phyloP scores from a whole-genome alignment of 371 early-diverging fungal species.

The Smittium mucronatum region DNA sequence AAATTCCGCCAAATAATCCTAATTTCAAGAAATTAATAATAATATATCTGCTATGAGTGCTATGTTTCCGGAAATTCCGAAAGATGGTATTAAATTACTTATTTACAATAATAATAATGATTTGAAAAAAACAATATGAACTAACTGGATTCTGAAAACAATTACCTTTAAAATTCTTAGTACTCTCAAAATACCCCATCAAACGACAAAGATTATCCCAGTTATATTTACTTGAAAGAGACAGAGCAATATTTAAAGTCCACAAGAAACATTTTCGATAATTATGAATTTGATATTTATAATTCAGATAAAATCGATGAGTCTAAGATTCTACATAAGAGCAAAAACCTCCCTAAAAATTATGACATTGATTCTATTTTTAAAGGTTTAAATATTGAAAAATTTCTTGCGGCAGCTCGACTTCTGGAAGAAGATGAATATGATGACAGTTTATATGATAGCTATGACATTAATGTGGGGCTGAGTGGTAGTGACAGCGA shows the following conservation, averaged over 20 bases:
- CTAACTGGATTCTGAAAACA: neutral
- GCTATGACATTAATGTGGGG: neutral
- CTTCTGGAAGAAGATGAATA: conserved; percentile 67
- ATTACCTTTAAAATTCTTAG: neutral
- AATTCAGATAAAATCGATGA: conserved; percentile 25
- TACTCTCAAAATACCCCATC: neutral
- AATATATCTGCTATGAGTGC: neutral
- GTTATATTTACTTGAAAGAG: neutral
- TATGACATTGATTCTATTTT: conserved; percentile 1
- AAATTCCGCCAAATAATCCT: neutral
- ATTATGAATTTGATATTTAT: conserved; percentile 86
- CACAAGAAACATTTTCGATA: conserved; percentile 76
- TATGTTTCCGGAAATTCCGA: neutral
- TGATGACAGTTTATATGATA: conserved; percentile 79
- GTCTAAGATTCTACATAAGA: conserved; percentile 53
- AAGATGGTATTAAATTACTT: neutral
- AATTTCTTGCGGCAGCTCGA: conserved; percentile 41
- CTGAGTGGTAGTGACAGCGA: neutral
- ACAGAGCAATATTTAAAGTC: conserved; percentile 26
- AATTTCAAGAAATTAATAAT: neutral
- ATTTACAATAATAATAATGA: neutral
- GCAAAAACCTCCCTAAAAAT: conserved; percentile 28
- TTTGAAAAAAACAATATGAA: neutral
- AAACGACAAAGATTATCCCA: too few species aligned
- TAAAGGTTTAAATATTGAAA: conserved; percentile 17